Percentiles rank a stretch among this genome's conserved stretches.
These are phyloP conservation scores for Solanum hybrid DNA, from an alignment of 305 asterid species.

Conservation along the genomic window DNA sequence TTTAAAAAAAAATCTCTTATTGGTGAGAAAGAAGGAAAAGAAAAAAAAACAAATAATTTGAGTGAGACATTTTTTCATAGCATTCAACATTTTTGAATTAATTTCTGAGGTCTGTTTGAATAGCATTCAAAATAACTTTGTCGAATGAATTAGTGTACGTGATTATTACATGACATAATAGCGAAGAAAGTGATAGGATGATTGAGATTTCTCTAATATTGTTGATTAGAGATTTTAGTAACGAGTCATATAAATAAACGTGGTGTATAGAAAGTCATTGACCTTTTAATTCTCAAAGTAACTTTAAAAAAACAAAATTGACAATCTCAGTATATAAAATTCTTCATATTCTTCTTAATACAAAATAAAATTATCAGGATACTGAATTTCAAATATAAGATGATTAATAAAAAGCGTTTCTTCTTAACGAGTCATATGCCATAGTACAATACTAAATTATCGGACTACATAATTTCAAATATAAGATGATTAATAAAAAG, in stretches of 20 bases:
- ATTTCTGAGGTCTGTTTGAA: not conserved
- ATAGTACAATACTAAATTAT: not conserved
- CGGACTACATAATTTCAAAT: fast-evolving
- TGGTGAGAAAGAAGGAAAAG: not conserved
- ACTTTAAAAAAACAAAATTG: not conserved
- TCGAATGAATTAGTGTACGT: not conserved
- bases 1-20: not conserved
- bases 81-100: not conserved
- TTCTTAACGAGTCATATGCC: too few relatives aligned
- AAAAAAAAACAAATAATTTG: not conserved
- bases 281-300: not conserved
- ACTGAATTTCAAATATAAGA: too few relatives aligned
- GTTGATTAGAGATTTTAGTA: not conserved
- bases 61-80: not conserved
- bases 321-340: not conserved
- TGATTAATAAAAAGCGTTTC: too few relatives aligned
- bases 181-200: too few relatives aligned
- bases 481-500: not conserved
- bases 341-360: not conserved
- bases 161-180: not conserved
- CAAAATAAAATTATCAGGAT: too few relatives aligned
- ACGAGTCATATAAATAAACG: not conserved
- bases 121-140: not conserved
- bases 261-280: not conserved
- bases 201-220: not conserved